Conservation (phyloP, 164 flowering plant species). For the grape (Vitis vinifera) region DNA sequence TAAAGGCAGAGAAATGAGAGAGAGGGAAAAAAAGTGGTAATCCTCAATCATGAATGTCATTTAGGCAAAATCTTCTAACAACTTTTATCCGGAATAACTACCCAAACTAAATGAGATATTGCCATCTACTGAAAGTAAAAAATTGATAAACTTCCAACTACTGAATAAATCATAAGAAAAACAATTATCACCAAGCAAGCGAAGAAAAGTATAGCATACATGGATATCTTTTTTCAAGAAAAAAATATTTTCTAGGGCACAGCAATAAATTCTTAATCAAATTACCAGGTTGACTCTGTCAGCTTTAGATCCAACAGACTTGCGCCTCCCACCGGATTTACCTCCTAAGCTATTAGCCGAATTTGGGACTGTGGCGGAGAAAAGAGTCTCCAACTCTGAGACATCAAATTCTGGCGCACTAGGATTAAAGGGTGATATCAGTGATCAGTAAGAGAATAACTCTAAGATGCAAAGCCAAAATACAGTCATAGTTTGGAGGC, state of each 20-base stretch:
- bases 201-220: not conserved
- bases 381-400: slow-evolving; percentile 87
- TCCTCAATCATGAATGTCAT: not conserved
- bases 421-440: slow-evolving; percentile 19
- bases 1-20: not conserved
- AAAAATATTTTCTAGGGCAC: not conserved
- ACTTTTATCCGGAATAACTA: not conserved
- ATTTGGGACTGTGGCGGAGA: slow-evolving; percentile 77
- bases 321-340: slow-evolving; percentile 65
- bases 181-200: not conserved
- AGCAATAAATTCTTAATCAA: not conserved
- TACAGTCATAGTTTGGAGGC: not conserved
- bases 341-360: slow-evolving; percentile 54
- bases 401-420: slow-evolving; percentile 94
- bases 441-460: not conserved
- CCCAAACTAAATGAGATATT: not conserved
- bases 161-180: not conserved
- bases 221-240: not conserved
- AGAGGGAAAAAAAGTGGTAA: not conserved
- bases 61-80: not conserved
- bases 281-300: slow-evolving; percentile 85
- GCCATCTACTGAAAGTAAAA: slow-evolving; percentile 5
- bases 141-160: not conserved
- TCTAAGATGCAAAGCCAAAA: not conserved
- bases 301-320: slow-evolving; percentile 77